Conservation (phyloP, 2,329 filamentous ascomycete genomes). For the Xylariaceae sp. region DNA sequence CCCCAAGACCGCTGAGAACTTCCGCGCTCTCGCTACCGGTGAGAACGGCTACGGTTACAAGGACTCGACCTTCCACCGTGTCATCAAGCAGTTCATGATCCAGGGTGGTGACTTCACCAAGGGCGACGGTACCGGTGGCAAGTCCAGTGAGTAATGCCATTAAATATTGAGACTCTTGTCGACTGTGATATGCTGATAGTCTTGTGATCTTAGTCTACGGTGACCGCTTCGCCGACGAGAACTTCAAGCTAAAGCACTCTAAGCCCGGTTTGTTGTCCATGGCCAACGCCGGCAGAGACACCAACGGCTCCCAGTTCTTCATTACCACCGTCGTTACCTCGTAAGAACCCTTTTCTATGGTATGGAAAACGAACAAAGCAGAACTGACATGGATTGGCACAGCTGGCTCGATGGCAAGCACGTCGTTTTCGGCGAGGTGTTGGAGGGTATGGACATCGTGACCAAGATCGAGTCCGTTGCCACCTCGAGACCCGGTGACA, state of each 20-base stretch:
- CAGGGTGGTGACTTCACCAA: constrained; percentile 86
- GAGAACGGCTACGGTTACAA: constrained; percentile 83
- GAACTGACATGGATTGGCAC: constrained; percentile 20
- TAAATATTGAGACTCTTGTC: neutral
- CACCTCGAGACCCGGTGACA: constrained; percentile 58
- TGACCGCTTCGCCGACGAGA: constrained; percentile 79
- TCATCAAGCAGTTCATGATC: constrained; percentile 90
- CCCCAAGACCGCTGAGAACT: constrained; percentile 69
- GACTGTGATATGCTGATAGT: constrained; percentile 14
- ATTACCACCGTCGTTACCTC: constrained; percentile 77
- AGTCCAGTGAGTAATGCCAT: constrained; percentile 62
- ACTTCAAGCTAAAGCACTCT: constrained; percentile 92
- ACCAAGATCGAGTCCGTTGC: constrained; percentile 69
- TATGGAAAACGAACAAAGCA: neutral
- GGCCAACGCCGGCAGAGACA: constrained; percentile 80
- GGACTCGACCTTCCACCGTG: constrained; percentile 79
- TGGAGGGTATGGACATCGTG: constrained; percentile 78
- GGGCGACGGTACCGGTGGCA: constrained; percentile 76
- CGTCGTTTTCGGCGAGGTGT: constrained; percentile 83
- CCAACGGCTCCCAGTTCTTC: constrained; percentile 88
- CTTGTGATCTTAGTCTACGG: constrained; percentile 63
- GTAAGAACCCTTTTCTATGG: constrained; percentile 43
- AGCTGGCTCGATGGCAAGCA: constrained; percentile 80
- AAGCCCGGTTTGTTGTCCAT: constrained; percentile 79
- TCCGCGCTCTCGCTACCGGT: constrained; percentile 74